phyloP scores from a whole-genome alignment of 2,329 filamentous ascomycete genomes.

The Calonectria naviculata region DNA sequence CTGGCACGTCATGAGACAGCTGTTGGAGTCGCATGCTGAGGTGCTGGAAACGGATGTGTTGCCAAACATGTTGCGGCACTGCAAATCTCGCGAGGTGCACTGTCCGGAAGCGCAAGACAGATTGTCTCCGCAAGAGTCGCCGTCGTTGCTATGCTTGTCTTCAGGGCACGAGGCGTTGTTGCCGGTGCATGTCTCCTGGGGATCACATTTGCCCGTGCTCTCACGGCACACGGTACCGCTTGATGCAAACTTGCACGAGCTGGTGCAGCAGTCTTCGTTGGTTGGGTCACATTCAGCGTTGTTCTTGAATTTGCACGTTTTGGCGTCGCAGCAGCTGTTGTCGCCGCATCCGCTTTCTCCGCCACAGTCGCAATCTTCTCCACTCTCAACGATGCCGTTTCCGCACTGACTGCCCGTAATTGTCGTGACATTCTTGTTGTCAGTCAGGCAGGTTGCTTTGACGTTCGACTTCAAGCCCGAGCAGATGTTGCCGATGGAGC shows the following conservation, averaged over 20 bases:
- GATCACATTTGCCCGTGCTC: conserved; percentile 85
- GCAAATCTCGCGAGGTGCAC: conserved; percentile 90
- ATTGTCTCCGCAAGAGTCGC: conserved; percentile 74
- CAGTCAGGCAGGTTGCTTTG: conserved; percentile 80
- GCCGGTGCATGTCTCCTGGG: conserved; percentile 85
- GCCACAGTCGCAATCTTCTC: conserved; percentile 97
- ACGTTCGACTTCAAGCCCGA: conserved; percentile 84
- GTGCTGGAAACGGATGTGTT: conserved; percentile 81
- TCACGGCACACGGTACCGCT: conserved; percentile 81
- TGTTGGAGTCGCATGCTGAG: conserved; percentile 72
- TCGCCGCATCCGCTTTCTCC: conserved; percentile 76
- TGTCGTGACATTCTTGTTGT: conserved; percentile 85
- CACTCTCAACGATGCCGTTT: conserved; percentile 95
- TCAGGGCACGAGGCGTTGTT: conserved; percentile 77
- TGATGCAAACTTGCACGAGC: conserved; percentile 73
- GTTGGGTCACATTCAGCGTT: conserved; percentile 81
- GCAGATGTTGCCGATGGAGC: conserved; percentile 94
- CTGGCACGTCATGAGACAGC: conserved; percentile 82
- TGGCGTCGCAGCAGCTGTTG: conserved; percentile 86
- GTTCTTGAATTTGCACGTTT: conserved; percentile 85
- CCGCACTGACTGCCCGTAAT: conserved; percentile 89
- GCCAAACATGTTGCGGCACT: conserved; percentile 89
- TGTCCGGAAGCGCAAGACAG: conserved; percentile 90
- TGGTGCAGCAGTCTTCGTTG: conserved; percentile 85
- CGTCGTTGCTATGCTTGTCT: conserved; percentile 78